Conservation (phyloP, 768 basidiomycete species). For the Sarcomyxa edulis region DNA sequence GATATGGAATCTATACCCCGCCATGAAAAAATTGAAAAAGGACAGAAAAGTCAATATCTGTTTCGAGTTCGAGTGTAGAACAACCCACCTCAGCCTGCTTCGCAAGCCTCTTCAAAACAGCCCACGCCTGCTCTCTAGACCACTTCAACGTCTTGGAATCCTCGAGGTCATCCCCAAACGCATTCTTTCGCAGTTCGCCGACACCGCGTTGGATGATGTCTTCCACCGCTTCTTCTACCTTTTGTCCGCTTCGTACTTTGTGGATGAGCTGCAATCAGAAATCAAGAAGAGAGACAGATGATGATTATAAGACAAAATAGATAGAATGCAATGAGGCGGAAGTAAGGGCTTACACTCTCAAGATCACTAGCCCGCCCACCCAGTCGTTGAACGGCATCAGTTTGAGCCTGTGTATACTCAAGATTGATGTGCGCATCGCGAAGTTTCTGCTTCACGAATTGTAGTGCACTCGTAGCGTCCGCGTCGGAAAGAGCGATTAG, state of each 20-base stretch:
- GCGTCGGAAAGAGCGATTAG: slow-evolving; percentile 82
- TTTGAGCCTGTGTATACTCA: slow-evolving; percentile 51
- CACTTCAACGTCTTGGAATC: slow-evolving; percentile 82
- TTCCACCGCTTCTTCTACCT: slow-evolving; percentile 77
- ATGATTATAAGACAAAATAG: background rate
- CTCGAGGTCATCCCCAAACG: slow-evolving; percentile 89
- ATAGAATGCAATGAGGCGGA: background rate
- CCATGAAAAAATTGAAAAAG: background rate
- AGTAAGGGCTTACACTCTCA: slow-evolving; percentile 60
- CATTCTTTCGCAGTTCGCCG: slow-evolving; percentile 81
- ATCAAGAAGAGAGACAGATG: background rate
- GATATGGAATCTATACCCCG: slow-evolving; percentile 62
- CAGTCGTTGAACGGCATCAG: slow-evolving; percentile 59
- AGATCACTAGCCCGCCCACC: slow-evolving; percentile 92
- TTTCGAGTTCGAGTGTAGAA: background rate
- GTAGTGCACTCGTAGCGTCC: slow-evolving; percentile 70
- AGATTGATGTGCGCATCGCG: slow-evolving; percentile 47
- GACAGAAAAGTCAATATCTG: slow-evolving; percentile 11
- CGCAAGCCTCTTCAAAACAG: slow-evolving; percentile 68
- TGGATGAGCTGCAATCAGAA: slow-evolving; percentile 58
- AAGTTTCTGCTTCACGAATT: slow-evolving; percentile 79
- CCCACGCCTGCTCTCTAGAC: slow-evolving; percentile 88
- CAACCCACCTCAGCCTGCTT: slow-evolving; percentile 54
- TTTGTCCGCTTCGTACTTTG: slow-evolving; percentile 73
- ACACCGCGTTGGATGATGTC: slow-evolving; percentile 82